phyloP scores from a whole-genome alignment of 805 yeast species.

The Maudiozyma bulderi region DNA sequence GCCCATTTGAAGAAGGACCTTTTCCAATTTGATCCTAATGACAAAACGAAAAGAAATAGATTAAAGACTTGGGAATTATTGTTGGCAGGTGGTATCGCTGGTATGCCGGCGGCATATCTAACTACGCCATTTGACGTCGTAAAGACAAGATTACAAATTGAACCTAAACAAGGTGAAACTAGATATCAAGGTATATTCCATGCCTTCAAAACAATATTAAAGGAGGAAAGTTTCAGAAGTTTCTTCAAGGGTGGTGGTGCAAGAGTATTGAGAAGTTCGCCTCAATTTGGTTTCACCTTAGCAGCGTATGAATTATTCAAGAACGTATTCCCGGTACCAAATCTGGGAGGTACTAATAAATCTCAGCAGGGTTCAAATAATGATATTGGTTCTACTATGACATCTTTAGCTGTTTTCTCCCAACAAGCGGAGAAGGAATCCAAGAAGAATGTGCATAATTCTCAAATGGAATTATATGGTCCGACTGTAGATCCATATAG shows the following conservation, averaged over 20 bases:
- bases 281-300: constrained; percentile 94
- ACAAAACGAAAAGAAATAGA: constrained; percentile 45
- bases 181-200: constrained; percentile 68
- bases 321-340: constrained; percentile 13
- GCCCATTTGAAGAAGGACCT: constrained; percentile 80
- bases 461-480: constrained; percentile 15
- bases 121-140: constrained; percentile 97
- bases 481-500: constrained; percentile 27
- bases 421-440: constrained; percentile 8
- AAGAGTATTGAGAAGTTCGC: constrained; percentile 87
- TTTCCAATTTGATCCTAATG: constrained; percentile 72
- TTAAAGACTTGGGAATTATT: constrained; percentile 79
- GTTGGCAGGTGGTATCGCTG: constrained; percentile 87
- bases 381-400: constrained; percentile 20
- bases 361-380: constrained; percentile 4
- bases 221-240: constrained; percentile 76
- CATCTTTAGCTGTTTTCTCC: constrained; percentile 16
- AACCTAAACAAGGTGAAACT: constrained; percentile 65
- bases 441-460: neutral
- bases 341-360: neutral
- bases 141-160: constrained; percentile 88
- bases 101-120: constrained; percentile 94
- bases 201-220: constrained; percentile 63
- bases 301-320: constrained; percentile 95
- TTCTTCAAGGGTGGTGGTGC: constrained; percentile 96